Base-by-base conservation (phyloP, 2,329 filamentous ascomycete genomes). In the Nannizziopsis arthrosporioides region DNA sequence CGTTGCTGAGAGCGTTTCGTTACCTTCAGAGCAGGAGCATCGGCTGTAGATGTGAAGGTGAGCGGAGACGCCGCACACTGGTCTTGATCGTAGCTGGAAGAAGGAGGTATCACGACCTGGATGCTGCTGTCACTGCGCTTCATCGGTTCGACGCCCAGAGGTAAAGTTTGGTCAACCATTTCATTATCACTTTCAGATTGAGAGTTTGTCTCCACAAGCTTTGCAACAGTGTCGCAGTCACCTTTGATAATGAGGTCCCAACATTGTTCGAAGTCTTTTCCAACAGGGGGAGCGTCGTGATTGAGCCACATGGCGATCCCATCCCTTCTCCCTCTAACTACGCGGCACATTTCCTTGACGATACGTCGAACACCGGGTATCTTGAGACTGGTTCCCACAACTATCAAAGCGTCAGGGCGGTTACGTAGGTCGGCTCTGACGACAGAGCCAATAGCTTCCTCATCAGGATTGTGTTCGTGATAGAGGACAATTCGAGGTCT, bases 221-320 rank as follows among this genome's bases (percentile, higher is more conserved):
- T 75, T 15, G 92, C 92, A 35, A 98, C 83, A 54, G 88, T 81
- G 62, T 98, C 92, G 61, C 86, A 92, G 57, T 84, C 84, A 15
- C 87, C 89, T 55, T 80, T 81, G 32, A 98, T 84, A 14, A 96
- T 80, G 51, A 95, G 69, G 65, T 98, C 92, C 84, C 89, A 98
- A 59, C 86, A 88, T 54, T 93, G 84, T 61, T 90, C 89, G 54
- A 96, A 82, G 50, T 95, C 88, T 54, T 79, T 81, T 15, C 85
- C 83, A 38, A 81, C 76, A 1, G 92, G 92, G 55, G 87, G 85
- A 0, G 85, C 74, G 51, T 94, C 88, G 47, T 87, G 79, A 66
- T 96, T 96, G 67, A 98, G 85, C 87, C 90, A 98, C 43, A 93
- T 82, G 0, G 89, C 87, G 50, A 94, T 78, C 0, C 90, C 89